A percentile compares a stretch with the other conserved stretches of the same genome.
Conservation (phyloP, 2,329 filamentous ascomycete species). For the Dothideomycetes sp. region DNA sequence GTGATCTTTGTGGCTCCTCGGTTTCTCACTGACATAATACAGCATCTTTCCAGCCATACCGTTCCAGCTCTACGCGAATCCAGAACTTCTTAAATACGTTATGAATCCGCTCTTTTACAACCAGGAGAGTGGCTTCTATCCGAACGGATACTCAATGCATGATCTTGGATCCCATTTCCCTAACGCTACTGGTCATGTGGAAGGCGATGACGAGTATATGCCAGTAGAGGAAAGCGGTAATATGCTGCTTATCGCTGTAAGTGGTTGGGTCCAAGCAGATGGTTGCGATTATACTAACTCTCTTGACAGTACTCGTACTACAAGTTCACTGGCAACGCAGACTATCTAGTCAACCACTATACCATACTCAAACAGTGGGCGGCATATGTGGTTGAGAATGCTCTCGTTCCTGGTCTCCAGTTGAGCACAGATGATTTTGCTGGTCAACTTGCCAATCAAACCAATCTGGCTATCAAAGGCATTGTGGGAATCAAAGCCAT, state of each 20-base stretch:
- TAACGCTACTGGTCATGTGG: slow-evolving; percentile 62
- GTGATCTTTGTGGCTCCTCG: not conserved
- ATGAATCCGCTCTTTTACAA: slow-evolving; percentile 74
- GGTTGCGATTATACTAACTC: not conserved
- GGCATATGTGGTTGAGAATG: slow-evolving; percentile 17
- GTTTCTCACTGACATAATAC: not conserved
- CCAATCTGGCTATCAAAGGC: slow-evolving; percentile 22
- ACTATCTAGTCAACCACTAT: slow-evolving; percentile 16
- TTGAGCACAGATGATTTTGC: slow-evolving; percentile 19
- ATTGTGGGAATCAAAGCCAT: slow-evolving; percentile 21
- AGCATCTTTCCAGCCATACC: slow-evolving; percentile 73
- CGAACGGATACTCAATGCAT: slow-evolving; percentile 72
- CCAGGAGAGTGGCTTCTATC: slow-evolving; percentile 72
- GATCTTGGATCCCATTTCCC: slow-evolving; percentile 64
- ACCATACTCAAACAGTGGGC: slow-evolving; percentile 17
- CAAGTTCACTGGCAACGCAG: slow-evolving; percentile 11
- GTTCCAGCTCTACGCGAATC: slow-evolving; percentile 80
- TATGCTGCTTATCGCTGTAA: slow-evolving; percentile 47
- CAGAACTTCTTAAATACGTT: slow-evolving; percentile 68
- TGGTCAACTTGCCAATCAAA: slow-evolving; percentile 18
- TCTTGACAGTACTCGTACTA: slow-evolving; percentile 7
- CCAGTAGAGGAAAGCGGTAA: slow-evolving; percentile 72
- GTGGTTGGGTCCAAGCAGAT: not conserved
- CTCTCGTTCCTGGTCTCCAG: slow-evolving; percentile 17
- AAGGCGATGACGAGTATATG: slow-evolving; percentile 64